Percentiles rank a stretch among this genome's conserved stretches.
phyloP scores from a whole-genome alignment of 2,329 filamentous ascomycete genomes.

The Cytospora piceae region DNA sequence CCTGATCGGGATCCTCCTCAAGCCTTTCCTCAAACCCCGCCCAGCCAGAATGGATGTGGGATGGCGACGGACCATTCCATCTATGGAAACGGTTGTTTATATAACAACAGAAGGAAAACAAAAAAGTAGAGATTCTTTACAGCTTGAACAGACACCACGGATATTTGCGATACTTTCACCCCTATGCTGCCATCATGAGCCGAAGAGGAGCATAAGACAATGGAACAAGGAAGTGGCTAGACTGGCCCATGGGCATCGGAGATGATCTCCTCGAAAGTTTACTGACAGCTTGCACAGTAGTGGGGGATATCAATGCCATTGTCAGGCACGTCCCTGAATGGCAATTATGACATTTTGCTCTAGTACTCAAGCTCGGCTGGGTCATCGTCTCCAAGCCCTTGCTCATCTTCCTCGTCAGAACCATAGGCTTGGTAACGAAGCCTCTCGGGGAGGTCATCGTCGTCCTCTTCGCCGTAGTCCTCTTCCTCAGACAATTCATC shows the following conservation, averaged over 20 bases:
- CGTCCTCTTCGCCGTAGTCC: conserved; percentile 34
- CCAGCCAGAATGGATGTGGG: too few species aligned
- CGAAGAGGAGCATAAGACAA: too few species aligned
- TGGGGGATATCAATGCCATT: neutral
- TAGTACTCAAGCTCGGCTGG: conserved; percentile 28
- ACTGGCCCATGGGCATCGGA: neutral
- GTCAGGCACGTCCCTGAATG: neutral
- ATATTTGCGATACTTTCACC: too few species aligned
- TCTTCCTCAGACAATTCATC: conserved; percentile 36
- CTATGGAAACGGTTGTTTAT: too few species aligned
- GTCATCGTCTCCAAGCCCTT: conserved; percentile 30
- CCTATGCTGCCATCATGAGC: too few species aligned
- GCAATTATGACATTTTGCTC: neutral
- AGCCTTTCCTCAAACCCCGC: too few species aligned
- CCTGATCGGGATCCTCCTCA: too few species aligned
- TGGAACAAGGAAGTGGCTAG: neutral
- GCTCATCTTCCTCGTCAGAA: conserved; percentile 32
- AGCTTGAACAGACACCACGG: too few species aligned
- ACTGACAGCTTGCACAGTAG: neutral
- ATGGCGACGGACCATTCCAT: too few species aligned
- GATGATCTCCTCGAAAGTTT: neutral
- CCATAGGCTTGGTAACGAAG: conserved; percentile 12
- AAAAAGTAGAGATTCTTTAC: too few species aligned
- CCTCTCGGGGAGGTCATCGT: conserved; percentile 32
- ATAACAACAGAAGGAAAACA: too few species aligned